A percentile compares a stretch with the other conserved stretches of the same genome.
These are phyloP conservation scores for Rasamsonia emersonii DNA, from an alignment of 2,329 filamentous ascomycete genomes.

Conservation along the genomic window DNA sequence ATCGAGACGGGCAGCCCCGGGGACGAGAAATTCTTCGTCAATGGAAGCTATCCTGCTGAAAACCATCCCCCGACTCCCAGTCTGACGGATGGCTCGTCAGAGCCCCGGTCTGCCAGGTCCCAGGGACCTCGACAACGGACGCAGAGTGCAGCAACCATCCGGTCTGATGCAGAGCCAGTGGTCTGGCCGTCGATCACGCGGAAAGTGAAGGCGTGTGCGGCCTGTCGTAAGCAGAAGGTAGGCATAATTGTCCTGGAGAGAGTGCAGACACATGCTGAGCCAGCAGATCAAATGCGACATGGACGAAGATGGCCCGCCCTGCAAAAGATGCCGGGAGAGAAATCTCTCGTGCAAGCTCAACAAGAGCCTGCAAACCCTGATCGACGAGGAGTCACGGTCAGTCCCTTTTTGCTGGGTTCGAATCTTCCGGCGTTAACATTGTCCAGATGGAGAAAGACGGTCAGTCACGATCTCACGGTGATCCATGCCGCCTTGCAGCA, in stretches of 20 bases:
- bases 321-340: constrained; percentile 38
- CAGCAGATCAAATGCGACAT: constrained; percentile 40
- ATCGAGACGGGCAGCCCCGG: constrained; percentile 6
- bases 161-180: constrained; percentile 8
- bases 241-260: not conserved
- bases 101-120: constrained; percentile 7
- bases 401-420: not conserved
- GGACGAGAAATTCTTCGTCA: constrained; percentile 2
- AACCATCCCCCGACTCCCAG: constrained; percentile 7
- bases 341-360: constrained; percentile 40
- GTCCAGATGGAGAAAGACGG: constrained; percentile 18
- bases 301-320: constrained; percentile 37
- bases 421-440: not conserved
- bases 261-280: not conserved
- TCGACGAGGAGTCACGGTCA: constrained; percentile 31
- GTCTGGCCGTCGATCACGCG: constrained; percentile 25
- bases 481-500: constrained; percentile 14
- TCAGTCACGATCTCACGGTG: constrained; percentile 8
- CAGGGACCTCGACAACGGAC: constrained; percentile 5
- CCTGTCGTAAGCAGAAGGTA: constrained; percentile 45
- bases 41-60: constrained; percentile 5
- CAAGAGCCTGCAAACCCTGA: constrained; percentile 37
- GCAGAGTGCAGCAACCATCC: constrained; percentile 4
- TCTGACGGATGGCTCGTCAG: constrained; percentile 6
- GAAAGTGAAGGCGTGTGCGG: constrained; percentile 40